These are phyloP conservation scores for Suillus lakei DNA, from an alignment of 768 basidiomycete species.

Conservation along the genomic window DNA sequence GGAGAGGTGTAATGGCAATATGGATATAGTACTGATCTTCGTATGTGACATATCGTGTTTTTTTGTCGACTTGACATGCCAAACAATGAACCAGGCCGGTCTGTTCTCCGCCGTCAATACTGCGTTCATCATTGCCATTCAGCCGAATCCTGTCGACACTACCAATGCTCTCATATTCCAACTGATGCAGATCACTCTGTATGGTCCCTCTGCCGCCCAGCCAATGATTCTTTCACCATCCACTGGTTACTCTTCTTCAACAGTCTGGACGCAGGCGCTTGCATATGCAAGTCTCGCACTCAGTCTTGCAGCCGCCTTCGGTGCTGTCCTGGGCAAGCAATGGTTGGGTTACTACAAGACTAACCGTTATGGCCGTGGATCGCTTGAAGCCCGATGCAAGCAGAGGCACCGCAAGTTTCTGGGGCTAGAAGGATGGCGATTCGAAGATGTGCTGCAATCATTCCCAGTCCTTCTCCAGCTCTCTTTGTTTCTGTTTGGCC, in stretches of 20 bases:
- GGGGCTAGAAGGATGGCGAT: slow-evolving; percentile 9
- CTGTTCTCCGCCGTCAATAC: slow-evolving; percentile 21
- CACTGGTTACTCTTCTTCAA: background rate
- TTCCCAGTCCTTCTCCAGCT: slow-evolving; percentile 18
- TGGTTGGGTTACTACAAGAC: slow-evolving; percentile 13
- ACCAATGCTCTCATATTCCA: slow-evolving; percentile 15
- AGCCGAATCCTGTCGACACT: slow-evolving; percentile 17
- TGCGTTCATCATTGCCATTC: slow-evolving; percentile 17
- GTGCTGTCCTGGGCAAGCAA: slow-evolving; percentile 21
- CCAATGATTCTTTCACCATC: background rate
- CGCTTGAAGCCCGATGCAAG: slow-evolving; percentile 5
- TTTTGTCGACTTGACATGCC: background rate
- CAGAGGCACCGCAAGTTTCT: slow-evolving; percentile 14
- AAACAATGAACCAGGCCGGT: slow-evolving; percentile 14
- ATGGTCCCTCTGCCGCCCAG: background rate
- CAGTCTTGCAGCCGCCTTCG: slow-evolving; percentile 15
- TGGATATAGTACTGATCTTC: slow-evolving; percentile 1
- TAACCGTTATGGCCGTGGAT: slow-evolving; percentile 1
- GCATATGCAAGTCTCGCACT: slow-evolving; percentile 16
- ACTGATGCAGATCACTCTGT: slow-evolving; percentile 11
- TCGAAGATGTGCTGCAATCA: slow-evolving; percentile 6
- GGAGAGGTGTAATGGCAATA: background rate
- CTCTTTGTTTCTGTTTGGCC: slow-evolving; percentile 15
- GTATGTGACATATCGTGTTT: background rate
- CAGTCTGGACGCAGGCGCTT: slow-evolving; percentile 15